A percentile compares a stretch with the other conserved stretches of the same genome.
Evolutionary conservation across 2,329 filamentous ascomycete species (phyloP).

Genomic region (Ophioceras dolichostomum): DNA sequence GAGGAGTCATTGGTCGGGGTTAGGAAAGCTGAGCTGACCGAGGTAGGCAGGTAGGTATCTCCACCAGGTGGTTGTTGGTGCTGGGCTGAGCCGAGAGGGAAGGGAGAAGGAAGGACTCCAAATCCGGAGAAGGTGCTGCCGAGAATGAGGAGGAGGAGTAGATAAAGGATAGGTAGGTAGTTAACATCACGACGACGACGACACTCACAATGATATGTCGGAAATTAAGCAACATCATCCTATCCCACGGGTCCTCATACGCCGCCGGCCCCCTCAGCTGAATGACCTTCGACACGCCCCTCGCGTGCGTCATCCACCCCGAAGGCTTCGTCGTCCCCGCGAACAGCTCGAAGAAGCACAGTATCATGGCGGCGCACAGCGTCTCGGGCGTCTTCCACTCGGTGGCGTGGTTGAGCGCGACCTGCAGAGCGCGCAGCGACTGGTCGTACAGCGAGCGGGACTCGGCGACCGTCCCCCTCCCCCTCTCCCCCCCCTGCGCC

Average conservation of each 20-base stretch:
- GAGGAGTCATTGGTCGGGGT: background rate
- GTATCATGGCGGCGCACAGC: conserved; percentile 25
- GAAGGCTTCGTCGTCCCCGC: conserved; percentile 23
- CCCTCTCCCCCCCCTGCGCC: conserved; percentile 13
- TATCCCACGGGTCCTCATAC: conserved; percentile 21
- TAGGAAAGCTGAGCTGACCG: no score
- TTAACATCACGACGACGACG: no score
- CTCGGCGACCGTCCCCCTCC: conserved; percentile 6
- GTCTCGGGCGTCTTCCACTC: conserved; percentile 27
- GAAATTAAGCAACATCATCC: conserved; percentile 23
- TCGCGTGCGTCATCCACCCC: conserved; percentile 26
- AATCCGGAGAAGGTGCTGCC: no score
- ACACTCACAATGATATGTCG: conserved; percentile 23
- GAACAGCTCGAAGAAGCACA: conserved; percentile 29
- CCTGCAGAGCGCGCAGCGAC: conserved; percentile 21
- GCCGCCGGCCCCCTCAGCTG: conserved; percentile 23
- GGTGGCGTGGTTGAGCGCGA: conserved; percentile 20
- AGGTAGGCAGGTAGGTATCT: no score
- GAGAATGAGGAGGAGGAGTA: no score
- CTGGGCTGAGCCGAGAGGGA: no score
- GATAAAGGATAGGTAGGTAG: no score
- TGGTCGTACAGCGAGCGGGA: conserved; percentile 25
- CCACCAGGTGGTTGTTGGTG: no score
- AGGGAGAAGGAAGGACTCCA: no score
- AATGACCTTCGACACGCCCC: conserved; percentile 23